Conservation (phyloP, 306 rosid species). For the Acacia acuminata region DNA sequence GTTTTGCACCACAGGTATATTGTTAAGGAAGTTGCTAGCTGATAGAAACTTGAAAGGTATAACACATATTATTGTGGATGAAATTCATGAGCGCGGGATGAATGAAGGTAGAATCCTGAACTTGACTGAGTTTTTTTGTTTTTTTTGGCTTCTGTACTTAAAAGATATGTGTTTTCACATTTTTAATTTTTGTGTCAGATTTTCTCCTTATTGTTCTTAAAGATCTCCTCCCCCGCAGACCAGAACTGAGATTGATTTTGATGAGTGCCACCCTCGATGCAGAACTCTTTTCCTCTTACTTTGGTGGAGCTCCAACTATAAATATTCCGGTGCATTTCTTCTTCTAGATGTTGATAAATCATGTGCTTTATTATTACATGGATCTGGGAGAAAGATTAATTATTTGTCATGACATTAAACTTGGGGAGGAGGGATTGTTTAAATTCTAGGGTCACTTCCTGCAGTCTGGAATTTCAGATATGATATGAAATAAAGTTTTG, state of each 20-base stretch:
- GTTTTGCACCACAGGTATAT: slow-evolving; percentile 97
- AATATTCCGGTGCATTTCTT: slow-evolving; percentile 65
- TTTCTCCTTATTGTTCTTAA: slow-evolving; percentile 92
- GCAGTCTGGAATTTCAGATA: not conserved
- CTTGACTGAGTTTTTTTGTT: slow-evolving; percentile 25
- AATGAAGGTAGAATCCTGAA: slow-evolving; percentile 76
- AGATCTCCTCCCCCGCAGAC: slow-evolving; percentile 86
- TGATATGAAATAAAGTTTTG: not conserved
- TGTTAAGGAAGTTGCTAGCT: slow-evolving; percentile 86
- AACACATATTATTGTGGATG: slow-evolving; percentile 94
- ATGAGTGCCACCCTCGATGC: slow-evolving; percentile 99
- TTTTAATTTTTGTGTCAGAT: slow-evolving; percentile 61
- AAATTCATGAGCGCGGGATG: slow-evolving; percentile 99
- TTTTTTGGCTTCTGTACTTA: slow-evolving; percentile 33
- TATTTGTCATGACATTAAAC: not conserved
- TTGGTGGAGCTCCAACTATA: slow-evolving; percentile 61
- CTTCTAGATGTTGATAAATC: slow-evolving; percentile 18
- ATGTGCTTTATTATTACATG: slow-evolving; percentile 18
- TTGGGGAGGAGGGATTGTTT: not conserved
- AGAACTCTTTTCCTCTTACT: slow-evolving; percentile 82
- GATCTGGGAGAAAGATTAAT: not conserved
- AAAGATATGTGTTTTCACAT: slow-evolving; percentile 27
- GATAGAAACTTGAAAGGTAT: slow-evolving; percentile 87
- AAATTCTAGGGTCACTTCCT: not conserved
- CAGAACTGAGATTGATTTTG: slow-evolving; percentile 82